Percentiles rank a stretch among this genome's conserved stretches.
Evolutionary conservation across 2,329 filamentous ascomycete species (phyloP).

Genomic region (Exophiala oligosperma): DNA sequence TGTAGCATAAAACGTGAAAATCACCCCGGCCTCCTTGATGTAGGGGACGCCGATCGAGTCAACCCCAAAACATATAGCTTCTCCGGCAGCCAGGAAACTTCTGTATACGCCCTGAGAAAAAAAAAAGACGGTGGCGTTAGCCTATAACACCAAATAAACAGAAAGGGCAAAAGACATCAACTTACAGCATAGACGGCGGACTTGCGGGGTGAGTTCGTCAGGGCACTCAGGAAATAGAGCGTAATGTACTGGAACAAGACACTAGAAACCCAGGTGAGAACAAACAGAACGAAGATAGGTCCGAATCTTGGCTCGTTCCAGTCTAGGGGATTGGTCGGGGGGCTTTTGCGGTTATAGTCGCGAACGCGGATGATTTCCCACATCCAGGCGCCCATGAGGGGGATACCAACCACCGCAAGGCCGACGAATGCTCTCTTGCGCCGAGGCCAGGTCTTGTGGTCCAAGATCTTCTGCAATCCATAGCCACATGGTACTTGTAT

Average conservation of each 20-base stretch:
- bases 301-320: conserved; percentile 5
- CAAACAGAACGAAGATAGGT: conserved; percentile 9
- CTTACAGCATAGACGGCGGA: conserved; percentile 7
- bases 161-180: not conserved
- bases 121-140: not conserved
- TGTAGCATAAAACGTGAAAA: conserved; percentile 7
- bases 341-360: conserved; percentile 1
- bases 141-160: not conserved
- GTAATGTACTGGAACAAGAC: conserved; percentile 11
- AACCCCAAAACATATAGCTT: conserved; percentile 9
- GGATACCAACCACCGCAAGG: conserved; percentile 4
- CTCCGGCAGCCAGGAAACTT: conserved; percentile 9
- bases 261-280: conserved; percentile 5
- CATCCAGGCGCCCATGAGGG: conserved; percentile 8
- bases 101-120: not conserved
- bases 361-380: conserved; percentile 9
- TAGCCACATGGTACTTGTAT: conserved; percentile 34
- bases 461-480: conserved; percentile 21
- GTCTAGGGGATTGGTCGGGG: conserved; percentile 2
- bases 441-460: conserved; percentile 11
- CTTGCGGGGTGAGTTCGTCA: conserved; percentile 8
- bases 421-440: conserved; percentile 6
- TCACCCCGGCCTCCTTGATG: conserved; percentile 3
- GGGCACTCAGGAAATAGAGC: conserved; percentile 7
- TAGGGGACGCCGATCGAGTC: conserved; percentile 7